Evolutionary conservation across 192 early-diverging fungal genomes (phyloP).

Genomic region (Coemansia umbellata): DNA sequence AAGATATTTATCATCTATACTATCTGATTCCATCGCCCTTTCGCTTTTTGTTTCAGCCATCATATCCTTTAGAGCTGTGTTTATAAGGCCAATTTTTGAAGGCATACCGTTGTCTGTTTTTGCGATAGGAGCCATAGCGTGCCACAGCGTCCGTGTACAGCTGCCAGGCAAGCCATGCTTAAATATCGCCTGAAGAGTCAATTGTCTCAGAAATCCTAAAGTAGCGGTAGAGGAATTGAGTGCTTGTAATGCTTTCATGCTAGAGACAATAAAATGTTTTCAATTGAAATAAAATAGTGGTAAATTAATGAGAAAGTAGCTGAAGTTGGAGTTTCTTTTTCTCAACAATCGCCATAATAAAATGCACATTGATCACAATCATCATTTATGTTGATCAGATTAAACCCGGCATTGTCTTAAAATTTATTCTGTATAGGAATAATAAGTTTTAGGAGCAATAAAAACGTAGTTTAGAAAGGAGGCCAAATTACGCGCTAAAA

Average conservation of each 20-base stretch:
- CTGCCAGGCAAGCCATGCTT: not conserved
- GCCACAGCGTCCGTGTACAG: not conserved
- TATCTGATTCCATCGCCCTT: not conserved
- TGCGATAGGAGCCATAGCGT: not conserved
- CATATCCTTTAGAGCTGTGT: slow-evolving; percentile 1
- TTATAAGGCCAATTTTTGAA: not conserved
- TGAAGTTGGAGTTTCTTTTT: not conserved
- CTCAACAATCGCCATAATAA: too few relatives aligned
- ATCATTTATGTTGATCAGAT: too few relatives aligned
- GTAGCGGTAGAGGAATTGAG: too few relatives aligned
- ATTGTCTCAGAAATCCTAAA: too few relatives aligned
- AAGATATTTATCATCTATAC: not conserved
- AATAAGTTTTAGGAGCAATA: too few relatives aligned
- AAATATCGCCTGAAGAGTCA: not conserved
- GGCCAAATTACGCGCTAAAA: too few relatives aligned
- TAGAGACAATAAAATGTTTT: too few relatives aligned
- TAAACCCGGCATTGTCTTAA: too few relatives aligned
- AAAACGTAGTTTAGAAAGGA: too few relatives aligned
- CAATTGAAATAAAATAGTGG: not conserved
- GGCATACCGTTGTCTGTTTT: not conserved
- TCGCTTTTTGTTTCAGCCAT: not conserved
- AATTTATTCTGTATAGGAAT: too few relatives aligned
- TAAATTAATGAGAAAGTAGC: not conserved
- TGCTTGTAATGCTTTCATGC: too few relatives aligned
- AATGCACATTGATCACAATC: too few relatives aligned